phyloP scores from a whole-genome alignment of 1,139 yeast genomes.

The Debaryomycetaceae sp. region DNA sequence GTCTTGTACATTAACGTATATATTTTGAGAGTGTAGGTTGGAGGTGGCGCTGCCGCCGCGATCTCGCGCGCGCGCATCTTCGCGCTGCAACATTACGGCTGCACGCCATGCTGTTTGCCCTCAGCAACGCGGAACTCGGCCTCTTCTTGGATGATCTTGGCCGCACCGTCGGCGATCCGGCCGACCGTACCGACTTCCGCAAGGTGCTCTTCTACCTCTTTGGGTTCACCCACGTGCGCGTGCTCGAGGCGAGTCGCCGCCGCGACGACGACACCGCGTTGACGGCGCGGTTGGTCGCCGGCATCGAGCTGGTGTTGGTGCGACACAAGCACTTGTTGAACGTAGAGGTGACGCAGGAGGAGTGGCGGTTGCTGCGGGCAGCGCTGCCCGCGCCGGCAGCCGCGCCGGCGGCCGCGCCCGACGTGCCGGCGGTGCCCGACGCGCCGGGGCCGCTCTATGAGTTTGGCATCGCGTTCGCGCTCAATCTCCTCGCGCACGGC shows the following conservation, averaged over 20 bases:
- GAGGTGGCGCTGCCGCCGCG: too few species aligned
- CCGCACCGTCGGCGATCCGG: constrained; percentile 25
- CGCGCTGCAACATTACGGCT: too few species aligned
- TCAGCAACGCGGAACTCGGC: constrained; percentile 24
- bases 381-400: constrained; percentile 2
- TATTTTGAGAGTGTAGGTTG: too few species aligned
- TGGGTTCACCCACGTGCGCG: constrained; percentile 26
- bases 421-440: constrained; percentile 1
- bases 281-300: constrained; percentile 18
- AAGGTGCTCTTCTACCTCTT: constrained; percentile 31
- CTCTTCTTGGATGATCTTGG: constrained; percentile 35
- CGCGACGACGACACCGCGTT: too few species aligned
- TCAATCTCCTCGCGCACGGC: constrained; percentile 19
- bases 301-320: constrained; percentile 28
- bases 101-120: constrained; percentile 12
- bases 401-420: not conserved
- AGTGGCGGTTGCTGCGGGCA: too few species aligned
- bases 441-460: constrained; percentile 18
- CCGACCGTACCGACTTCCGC: constrained; percentile 32
- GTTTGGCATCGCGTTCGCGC: constrained; percentile 29
- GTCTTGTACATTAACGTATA: too few species aligned
- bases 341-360: constrained; percentile 11
- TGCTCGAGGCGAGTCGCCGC: constrained; percentile 10
- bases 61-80: too few species aligned
- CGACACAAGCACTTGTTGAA: constrained; percentile 26